Conservation (phyloP, 2,329 filamentous ascomycete genomes). For the Lecanoromycetidae sp. region DNA sequence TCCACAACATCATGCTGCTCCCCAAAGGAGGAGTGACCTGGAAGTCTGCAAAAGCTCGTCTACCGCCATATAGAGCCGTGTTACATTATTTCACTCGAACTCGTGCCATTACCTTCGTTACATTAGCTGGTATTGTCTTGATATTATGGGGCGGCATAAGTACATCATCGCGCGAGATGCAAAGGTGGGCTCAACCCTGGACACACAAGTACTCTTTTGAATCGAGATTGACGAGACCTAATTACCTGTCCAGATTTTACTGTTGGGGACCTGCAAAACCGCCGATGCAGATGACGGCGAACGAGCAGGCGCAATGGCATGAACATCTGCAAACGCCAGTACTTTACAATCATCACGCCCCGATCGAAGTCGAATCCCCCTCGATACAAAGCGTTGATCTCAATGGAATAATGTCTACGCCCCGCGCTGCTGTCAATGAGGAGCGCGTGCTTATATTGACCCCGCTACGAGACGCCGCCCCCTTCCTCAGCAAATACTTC, state of each 20-base stretch:
- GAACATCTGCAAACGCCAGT: conserved; percentile 83
- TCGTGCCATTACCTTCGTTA: conserved; percentile 63
- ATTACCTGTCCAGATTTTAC: conserved; percentile 58
- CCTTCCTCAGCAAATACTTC: conserved; percentile 78
- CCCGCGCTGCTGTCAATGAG: conserved; percentile 63
- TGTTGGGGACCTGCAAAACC: conserved; percentile 92
- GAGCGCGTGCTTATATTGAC: conserved; percentile 88
- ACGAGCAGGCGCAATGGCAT: conserved; percentile 84
- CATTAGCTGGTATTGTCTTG: conserved; percentile 56
- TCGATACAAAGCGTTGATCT: conserved; percentile 72
- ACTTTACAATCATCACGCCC: conserved; percentile 88
- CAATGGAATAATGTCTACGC: conserved; percentile 71
- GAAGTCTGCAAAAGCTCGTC: conserved; percentile 72
- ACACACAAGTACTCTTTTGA: neutral
- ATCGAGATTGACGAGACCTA: neutral
- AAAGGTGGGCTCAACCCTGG: conserved; percentile 51
- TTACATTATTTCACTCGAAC: conserved; percentile 61
- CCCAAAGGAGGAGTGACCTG: conserved; percentile 83
- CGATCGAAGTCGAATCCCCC: conserved; percentile 69
- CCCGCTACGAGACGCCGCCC: conserved; percentile 77
- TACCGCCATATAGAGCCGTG: conserved; percentile 65
- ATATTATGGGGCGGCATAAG: conserved; percentile 81
- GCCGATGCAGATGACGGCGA: conserved; percentile 89
- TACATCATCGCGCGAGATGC: conserved; percentile 72
- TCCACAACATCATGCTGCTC: conserved; percentile 57